These are phyloP conservation scores for Cladophialophora psammophila DNA, from an alignment of 2,329 filamentous ascomycete genomes.

Conservation along the genomic window DNA sequence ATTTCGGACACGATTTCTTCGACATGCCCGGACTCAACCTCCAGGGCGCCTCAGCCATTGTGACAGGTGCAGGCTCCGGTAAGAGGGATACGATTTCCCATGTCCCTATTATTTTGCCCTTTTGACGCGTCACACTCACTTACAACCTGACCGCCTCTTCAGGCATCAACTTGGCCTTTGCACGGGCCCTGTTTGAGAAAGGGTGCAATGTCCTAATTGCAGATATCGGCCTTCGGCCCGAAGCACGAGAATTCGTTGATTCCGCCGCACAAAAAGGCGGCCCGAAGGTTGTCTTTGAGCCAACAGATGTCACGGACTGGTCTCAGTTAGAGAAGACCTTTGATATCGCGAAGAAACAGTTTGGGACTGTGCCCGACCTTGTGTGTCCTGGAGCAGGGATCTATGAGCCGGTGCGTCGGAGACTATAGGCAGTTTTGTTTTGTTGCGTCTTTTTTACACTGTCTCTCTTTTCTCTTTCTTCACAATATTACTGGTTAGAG, in stretches of 20 bases:
- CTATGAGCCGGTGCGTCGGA: constrained; percentile 42
- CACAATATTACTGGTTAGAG: not conserved
- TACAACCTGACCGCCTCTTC: not conserved
- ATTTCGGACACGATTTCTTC: not conserved
- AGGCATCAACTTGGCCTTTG: constrained; percentile 56
- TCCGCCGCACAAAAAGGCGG: constrained; percentile 43
- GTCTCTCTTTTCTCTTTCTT: not conserved
- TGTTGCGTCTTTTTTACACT: not conserved
- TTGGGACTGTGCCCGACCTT: constrained; percentile 54
- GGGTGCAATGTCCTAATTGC: constrained; percentile 56
- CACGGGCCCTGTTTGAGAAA: constrained; percentile 49
- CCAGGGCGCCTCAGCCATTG: not conserved
- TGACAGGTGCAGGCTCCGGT: not conserved
- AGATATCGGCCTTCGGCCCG: constrained; percentile 53
- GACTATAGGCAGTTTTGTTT: not conserved
- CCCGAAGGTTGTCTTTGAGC: constrained; percentile 51
- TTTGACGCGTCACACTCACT: not conserved
- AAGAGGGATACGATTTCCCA: not conserved
- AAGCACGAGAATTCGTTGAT: constrained; percentile 52
- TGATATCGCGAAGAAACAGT: constrained; percentile 55
- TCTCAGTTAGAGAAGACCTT: constrained; percentile 58
- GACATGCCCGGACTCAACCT: constrained; percentile 1
- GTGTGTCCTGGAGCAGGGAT: constrained; percentile 57
- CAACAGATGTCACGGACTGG: constrained; percentile 59
- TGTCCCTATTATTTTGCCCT: not conserved